These are phyloP conservation scores for Xylaria sp. DNA, from an alignment of 2,329 filamentous ascomycete genomes.

Conservation along the genomic window DNA sequence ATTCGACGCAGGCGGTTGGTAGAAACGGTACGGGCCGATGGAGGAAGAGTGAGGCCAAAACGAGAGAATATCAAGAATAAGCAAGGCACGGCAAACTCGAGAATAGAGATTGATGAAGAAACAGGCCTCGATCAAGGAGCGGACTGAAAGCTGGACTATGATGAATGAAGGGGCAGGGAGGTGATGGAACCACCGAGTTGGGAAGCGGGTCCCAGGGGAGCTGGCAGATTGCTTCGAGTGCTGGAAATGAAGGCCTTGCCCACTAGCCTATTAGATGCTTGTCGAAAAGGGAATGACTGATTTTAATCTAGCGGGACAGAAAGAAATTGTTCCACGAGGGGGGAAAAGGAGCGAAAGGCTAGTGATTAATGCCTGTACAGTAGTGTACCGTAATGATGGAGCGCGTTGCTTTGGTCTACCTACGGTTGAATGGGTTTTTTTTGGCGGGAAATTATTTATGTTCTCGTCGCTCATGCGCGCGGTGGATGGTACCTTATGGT, in stretches of 20 bases:
- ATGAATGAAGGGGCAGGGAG: constrained; percentile 47
- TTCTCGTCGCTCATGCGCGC: constrained; percentile 35
- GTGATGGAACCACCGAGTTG: constrained; percentile 48
- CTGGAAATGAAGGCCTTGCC: constrained; percentile 50
- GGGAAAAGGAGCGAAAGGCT: constrained; percentile 40
- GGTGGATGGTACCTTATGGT: too few species aligned
- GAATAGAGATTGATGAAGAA: constrained; percentile 36
- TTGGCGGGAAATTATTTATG: constrained; percentile 36
- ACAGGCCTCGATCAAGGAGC: constrained; percentile 38
- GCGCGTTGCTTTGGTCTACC: constrained; percentile 3
- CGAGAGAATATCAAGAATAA: constrained; percentile 22
- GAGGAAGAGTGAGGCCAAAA: constrained; percentile 25
- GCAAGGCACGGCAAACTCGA: constrained; percentile 31
- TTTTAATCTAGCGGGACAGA: constrained; percentile 42
- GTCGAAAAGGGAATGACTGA: constrained; percentile 48
- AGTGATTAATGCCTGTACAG: constrained; percentile 32
- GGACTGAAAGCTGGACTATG: constrained; percentile 46
- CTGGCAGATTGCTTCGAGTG: constrained; percentile 47
- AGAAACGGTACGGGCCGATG: constrained; percentile 32
- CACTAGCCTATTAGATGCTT: constrained; percentile 49
- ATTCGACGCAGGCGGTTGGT: constrained; percentile 34
- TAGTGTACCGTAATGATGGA: constrained; percentile 8
- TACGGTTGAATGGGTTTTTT: constrained; percentile 30
- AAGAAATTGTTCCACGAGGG: constrained; percentile 35
- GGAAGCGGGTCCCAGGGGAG: constrained; percentile 49